Evolutionary conservation across 352 stramenopile genomes (phyloP), one percentile per base, ranked within the genome.

Genomic region (Phytophthora pisi): DNA sequence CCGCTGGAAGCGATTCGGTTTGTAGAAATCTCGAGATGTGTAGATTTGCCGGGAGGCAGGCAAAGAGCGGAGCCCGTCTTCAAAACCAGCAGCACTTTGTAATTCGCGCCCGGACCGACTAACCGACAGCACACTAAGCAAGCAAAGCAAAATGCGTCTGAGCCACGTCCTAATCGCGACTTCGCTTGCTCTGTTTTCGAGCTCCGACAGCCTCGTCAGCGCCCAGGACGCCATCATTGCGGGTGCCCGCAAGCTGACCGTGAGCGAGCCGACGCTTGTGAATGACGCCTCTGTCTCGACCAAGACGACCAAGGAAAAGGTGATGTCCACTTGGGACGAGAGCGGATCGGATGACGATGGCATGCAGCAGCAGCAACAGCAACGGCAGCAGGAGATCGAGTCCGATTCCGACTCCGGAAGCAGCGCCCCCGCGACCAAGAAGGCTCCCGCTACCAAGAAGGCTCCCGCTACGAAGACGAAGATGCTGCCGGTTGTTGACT

Each of bases 121-220:
- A 56, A 42, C 6, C 20, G 8, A 26, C 28, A 38, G 20, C 26
- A 23, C 36, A 42, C 16, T 15, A 58, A 60, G 31, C 20, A n/a
- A 42, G 50, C 38, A 31, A 45, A 20, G 20, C 20, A 40, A 28
- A 47, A 68, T 68, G 61, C 61, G 61, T 47, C 16, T 62, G n/a
- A 57, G 38, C 49, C 26, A 54, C 36, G 18, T 68, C 18, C 24
- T 68, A 16, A 40, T 68, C 34, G 61, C 45, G 47, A 38, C 45
- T 53, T 45, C 46, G 6, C 26, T 64, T 45, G 61, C 61, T 54
- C 36, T 68, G 53, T 40, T 53, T 38, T 59, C 61, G 10, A 57
- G 52, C 61, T 46, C 13, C 36, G 40, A 68, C 18, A 40, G 11
- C 23, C 13, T 56, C 34, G 34, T 23, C n/a, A 16, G 5, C 1